Percentiles rank a stretch among this genome's conserved stretches.
phyloP scores from a whole-genome alignment of 73 alveolate species.

The Paramecium biaurelia region DNA sequence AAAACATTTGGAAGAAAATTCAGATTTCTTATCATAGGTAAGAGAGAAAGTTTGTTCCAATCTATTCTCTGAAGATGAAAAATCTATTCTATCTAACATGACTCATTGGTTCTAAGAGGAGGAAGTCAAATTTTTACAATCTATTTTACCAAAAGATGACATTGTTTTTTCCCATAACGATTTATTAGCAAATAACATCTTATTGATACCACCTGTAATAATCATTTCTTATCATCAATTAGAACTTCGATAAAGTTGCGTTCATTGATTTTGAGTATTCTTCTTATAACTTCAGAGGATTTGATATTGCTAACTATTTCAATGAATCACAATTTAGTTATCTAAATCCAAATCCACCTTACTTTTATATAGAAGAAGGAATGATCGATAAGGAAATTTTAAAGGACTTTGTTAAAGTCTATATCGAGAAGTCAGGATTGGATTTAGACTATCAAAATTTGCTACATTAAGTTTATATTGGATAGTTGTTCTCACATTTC shows the following conservation, averaged over 20 bases:
- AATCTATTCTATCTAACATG: background rate
- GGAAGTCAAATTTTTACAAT: slow-evolving; percentile 15
- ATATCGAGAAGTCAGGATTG: background rate
- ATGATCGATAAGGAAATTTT: background rate
- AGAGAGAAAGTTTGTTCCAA: background rate
- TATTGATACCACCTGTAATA: slow-evolving; percentile 35
- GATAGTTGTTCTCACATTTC: background rate
- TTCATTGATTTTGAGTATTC: slow-evolving; percentile 62
- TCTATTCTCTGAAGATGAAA: background rate
- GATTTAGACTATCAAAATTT: background rate
- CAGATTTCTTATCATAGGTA: background rate
- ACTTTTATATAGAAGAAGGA: slow-evolving; percentile 51
- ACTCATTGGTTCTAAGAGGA: slow-evolving; percentile 52
- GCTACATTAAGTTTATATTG: background rate
- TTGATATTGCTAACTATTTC: slow-evolving; percentile 62
- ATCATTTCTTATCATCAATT: background rate
- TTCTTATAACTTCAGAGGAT: slow-evolving; percentile 55
- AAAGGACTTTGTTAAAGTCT: background rate
- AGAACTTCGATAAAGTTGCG: slow-evolving; percentile 23
- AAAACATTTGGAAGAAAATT: background rate
- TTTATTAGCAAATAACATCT: slow-evolving; percentile 55
- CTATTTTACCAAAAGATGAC: slow-evolving; percentile 39
- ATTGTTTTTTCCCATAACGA: slow-evolving; percentile 60
- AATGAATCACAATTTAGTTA: slow-evolving; percentile 58
- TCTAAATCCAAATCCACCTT: slow-evolving; percentile 57